These are phyloP conservation scores for Solanum commersonii DNA, from an alignment of 257 asterid genomes.

Conservation along the genomic window DNA sequence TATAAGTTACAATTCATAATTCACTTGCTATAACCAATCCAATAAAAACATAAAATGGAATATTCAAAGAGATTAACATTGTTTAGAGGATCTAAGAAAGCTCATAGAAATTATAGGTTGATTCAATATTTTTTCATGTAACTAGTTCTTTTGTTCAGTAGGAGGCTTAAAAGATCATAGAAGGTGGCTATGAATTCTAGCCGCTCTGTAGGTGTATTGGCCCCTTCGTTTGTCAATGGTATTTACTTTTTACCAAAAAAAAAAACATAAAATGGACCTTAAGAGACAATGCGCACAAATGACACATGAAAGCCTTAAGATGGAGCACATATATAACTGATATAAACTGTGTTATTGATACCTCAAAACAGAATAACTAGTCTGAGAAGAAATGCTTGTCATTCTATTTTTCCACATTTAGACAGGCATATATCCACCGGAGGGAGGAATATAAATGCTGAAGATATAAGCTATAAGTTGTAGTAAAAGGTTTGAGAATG, in stretches of 20 bases:
- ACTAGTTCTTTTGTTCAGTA: background rate
- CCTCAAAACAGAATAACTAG: background rate
- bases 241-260: background rate
- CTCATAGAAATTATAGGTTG: background rate
- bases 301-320: background rate
- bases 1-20: background rate
- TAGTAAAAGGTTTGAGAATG: background rate
- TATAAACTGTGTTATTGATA: background rate
- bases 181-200: background rate
- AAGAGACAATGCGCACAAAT: background rate
- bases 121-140: background rate
- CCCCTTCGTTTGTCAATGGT: background rate
- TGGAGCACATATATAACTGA: background rate
- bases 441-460: background rate
- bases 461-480: background rate
- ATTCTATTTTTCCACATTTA: background rate
- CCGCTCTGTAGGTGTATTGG: background rate
- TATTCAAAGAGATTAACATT: background rate
- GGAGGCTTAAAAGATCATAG: background rate
- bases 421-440: background rate
- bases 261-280: background rate
- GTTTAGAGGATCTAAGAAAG: background rate
- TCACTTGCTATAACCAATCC: background rate
- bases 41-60: too few species aligned
- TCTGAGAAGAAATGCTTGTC: background rate